Conservation (phyloP, 257 asterid genomes). For the Ocimum tenuiflorum region DNA sequence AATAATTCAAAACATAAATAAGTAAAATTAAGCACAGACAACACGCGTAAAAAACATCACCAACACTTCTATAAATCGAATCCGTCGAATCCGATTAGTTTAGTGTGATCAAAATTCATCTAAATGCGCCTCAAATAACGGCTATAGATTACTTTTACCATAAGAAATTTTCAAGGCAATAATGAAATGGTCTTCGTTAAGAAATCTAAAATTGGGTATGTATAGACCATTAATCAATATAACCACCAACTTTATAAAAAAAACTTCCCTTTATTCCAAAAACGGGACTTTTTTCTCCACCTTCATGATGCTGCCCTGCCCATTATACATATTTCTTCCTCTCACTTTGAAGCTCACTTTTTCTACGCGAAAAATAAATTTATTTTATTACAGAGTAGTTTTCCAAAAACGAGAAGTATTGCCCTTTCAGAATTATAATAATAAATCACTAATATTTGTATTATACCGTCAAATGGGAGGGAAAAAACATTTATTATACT, state of each 20-base stretch:
- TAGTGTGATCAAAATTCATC: too few relatives aligned
- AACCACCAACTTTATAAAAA: constrained; percentile 5
- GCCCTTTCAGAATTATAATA: not conserved
- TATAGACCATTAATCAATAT: not conserved
- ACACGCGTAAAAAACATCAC: too few relatives aligned
- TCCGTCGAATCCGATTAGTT: too few relatives aligned
- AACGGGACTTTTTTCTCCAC: constrained; percentile 23
- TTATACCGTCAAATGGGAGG: too few relatives aligned
- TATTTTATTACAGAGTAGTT: not conserved
- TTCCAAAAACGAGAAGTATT: not conserved
- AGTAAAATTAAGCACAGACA: too few relatives aligned
- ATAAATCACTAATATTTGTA: not conserved
- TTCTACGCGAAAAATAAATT: not conserved
- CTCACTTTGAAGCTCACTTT: constrained; percentile 4
- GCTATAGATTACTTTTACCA: too few relatives aligned
- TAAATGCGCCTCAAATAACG: too few relatives aligned
- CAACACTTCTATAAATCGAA: too few relatives aligned
- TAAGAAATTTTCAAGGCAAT: too few relatives aligned
- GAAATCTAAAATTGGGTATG: too few relatives aligned
- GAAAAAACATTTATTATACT: too few relatives aligned
- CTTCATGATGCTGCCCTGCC: constrained; percentile 37
- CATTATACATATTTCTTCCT: constrained; percentile 9
- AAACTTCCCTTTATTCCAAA: not conserved
- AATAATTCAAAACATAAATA: too few relatives aligned
- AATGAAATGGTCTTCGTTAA: not conserved